These are phyloP conservation scores for Colletotrichum destructivum DNA, from an alignment of 2,329 filamentous ascomycete species.

Conservation along the genomic window DNA sequence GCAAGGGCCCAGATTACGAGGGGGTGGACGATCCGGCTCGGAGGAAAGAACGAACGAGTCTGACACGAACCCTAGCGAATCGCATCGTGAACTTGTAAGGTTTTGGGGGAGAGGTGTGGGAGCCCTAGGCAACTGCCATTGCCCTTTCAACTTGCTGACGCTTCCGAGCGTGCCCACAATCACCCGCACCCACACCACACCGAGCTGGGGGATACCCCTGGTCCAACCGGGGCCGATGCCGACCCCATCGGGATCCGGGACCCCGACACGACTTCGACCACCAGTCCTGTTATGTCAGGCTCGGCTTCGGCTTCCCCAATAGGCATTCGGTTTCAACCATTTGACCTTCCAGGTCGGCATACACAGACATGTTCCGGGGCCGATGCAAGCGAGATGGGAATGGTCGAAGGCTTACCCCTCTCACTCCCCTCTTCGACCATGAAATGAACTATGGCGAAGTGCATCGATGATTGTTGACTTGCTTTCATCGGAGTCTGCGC, in stretches of 20 bases:
- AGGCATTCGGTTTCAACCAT: neutral
- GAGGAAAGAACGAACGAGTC: constrained; percentile 32
- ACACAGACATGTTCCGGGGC: neutral
- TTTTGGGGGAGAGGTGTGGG: too few species aligned
- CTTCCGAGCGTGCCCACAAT: constrained; percentile 20
- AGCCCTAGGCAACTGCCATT: neutral
- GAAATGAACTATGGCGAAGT: constrained; percentile 16
- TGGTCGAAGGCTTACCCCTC: neutral
- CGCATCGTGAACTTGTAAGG: neutral
- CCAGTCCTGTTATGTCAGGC: neutral
- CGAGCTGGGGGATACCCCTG: neutral
- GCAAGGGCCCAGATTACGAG: neutral
- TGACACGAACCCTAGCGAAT: constrained; percentile 23
- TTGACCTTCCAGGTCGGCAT: neutral
- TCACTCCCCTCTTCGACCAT: neutral
- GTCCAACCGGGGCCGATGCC: constrained; percentile 25
- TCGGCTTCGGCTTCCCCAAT: neutral
- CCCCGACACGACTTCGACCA: neutral
- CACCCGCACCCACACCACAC: constrained; percentile 11
- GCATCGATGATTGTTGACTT: constrained; percentile 11
- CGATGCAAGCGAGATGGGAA: neutral
- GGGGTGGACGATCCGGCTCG: constrained; percentile 16
- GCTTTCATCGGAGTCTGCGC: neutral
- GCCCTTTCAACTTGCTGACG: constrained; percentile 9
- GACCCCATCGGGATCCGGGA: constrained; percentile 8